Evolutionary conservation across 805 yeast species (phyloP).

Genomic region (Yamadazyma endophytica): DNA sequence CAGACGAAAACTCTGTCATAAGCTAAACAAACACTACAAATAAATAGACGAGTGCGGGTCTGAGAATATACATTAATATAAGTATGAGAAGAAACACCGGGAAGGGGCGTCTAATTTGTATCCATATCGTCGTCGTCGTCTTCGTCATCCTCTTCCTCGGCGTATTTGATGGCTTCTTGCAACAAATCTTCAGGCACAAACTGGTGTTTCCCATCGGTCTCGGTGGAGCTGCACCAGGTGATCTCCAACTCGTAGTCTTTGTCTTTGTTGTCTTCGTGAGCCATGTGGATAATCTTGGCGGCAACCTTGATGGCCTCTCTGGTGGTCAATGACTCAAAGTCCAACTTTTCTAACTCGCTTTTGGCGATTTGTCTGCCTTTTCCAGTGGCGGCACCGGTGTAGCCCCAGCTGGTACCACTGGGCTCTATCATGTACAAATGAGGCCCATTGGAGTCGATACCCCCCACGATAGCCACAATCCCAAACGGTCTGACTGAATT

Average conservation of each 20-base stretch:
- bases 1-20: too few species aligned
- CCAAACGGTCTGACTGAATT: slow-evolving; percentile 98
- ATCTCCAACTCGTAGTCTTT: slow-evolving; percentile 94
- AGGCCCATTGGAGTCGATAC: slow-evolving; percentile 84
- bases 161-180: slow-evolving; percentile 78
- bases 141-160: slow-evolving; percentile 80
- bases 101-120: slow-evolving; percentile 1
- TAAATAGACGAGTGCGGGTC: too few species aligned
- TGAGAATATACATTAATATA: slow-evolving; percentile 1
- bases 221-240: slow-evolving; percentile 77
- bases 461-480: slow-evolving; percentile 87
- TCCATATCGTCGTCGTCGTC: slow-evolving; percentile 43
- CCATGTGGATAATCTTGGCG: slow-evolving; percentile 86
- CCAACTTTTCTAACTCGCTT: slow-evolving; percentile 89
- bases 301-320: slow-evolving; percentile 89
- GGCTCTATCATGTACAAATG: slow-evolving; percentile 97
- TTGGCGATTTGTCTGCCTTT: slow-evolving; percentile 98
- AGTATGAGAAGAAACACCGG: slow-evolving; percentile 1
- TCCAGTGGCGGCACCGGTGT: slow-evolving; percentile 95
- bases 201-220: slow-evolving; percentile 77
- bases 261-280: slow-evolving; percentile 97
- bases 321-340: slow-evolving; percentile 62
- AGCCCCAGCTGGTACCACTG: slow-evolving; percentile 97
- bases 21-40: too few species aligned
- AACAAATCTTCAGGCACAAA: slow-evolving; percentile 75